Evolutionary conservation across 2,329 filamentous ascomycete species (phyloP).

Genomic region (Blastomyces gilchristii): DNA sequence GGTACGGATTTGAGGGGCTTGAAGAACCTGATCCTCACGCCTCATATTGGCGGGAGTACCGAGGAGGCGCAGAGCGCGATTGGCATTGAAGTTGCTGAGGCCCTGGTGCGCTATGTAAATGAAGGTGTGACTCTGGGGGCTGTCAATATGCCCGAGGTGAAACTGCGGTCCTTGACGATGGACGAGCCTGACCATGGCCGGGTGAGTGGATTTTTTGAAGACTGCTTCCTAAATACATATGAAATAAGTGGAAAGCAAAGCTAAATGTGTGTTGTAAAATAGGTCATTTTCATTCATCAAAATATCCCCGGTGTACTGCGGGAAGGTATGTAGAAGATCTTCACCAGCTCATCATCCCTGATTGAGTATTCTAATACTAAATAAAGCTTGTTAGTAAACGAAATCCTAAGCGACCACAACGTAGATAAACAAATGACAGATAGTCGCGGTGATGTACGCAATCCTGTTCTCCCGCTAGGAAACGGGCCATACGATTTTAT

Average conservation of each 20-base stretch:
- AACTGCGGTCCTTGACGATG: constrained; percentile 75
- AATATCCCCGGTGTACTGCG: constrained; percentile 93
- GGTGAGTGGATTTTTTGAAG: constrained; percentile 35
- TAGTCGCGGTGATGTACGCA: constrained; percentile 70
- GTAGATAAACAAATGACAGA: constrained; percentile 99
- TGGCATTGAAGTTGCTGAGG: constrained; percentile 81
- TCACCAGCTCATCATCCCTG: not conserved
- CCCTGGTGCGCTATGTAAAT: constrained; percentile 89
- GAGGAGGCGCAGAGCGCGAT: constrained; percentile 97
- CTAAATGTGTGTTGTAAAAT: constrained; percentile 15
- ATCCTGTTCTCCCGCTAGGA: not conserved
- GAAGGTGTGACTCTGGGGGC: constrained; percentile 83
- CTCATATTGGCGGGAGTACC: constrained; percentile 94
- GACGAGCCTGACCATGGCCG: constrained; percentile 84
- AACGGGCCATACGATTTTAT: not conserved
- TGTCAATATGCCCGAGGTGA: constrained; percentile 94
- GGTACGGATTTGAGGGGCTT: constrained; percentile 71
- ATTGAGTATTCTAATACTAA: not conserved
- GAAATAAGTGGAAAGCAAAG: not conserved
- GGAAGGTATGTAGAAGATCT: constrained; percentile 45
- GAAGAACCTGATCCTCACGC: constrained; percentile 89
- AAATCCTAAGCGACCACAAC: constrained; percentile 88
- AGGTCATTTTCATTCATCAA: constrained; percentile 90
- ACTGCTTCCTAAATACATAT: not conserved
- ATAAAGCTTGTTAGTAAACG: constrained; percentile 57